Base-by-base conservation (phyloP, 2,329 filamentous ascomycete genomes). In the Colletotrichum neosansevieriae region DNA sequence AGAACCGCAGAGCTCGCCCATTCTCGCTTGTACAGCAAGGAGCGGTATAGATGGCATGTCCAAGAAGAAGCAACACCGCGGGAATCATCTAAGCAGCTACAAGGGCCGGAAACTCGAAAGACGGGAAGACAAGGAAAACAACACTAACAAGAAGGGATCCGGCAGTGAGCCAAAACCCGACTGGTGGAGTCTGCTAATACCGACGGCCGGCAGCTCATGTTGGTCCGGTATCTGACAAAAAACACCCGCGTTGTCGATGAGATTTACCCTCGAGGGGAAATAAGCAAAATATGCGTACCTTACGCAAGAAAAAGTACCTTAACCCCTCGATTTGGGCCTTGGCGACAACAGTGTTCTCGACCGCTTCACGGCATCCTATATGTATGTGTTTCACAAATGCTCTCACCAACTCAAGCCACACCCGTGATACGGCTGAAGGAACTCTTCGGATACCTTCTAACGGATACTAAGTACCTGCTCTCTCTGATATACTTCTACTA, bases 201-300 rank as follows among this genome's bases (percentile, higher is more conserved):
- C 60, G 65, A 40, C 51, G 50, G 40, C 60, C 60, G 65, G 60
- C 65, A 64, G 17, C 60, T 64, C 53, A n/a, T 64, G 19, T 47
- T 49, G 45, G 64, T 61, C 53, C 51, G 42, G 29, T n/a, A 15
- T 45, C 50, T 63, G 40, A 42, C 44, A 62, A 36, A 36, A 21
- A 38, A 38, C 54, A 5, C 24, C 24, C 24, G 24, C 24, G 36
- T 13, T 19, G 32, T 10, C 32, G 24, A 51, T 17, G 32, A 59
- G 29, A 59, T 24, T 5, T 51, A 53, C 34, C 58, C 58, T 45
- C 47, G 51, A 19, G n/a, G n/a, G 29, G 32, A 51, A 42, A 32
- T 7, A 40, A 50, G 29, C n/a, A n/a, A 44, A 47, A 47, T 21
- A 19, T 36, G 11, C 21, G 2, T 21, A 21, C 21, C 21, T 21